Evolutionary conservation across 495 filamentous ascomycete species (phyloP), one percentile per base, ranked within the genome.

Genomic region (Talaromyces proteolyticus): DNA sequence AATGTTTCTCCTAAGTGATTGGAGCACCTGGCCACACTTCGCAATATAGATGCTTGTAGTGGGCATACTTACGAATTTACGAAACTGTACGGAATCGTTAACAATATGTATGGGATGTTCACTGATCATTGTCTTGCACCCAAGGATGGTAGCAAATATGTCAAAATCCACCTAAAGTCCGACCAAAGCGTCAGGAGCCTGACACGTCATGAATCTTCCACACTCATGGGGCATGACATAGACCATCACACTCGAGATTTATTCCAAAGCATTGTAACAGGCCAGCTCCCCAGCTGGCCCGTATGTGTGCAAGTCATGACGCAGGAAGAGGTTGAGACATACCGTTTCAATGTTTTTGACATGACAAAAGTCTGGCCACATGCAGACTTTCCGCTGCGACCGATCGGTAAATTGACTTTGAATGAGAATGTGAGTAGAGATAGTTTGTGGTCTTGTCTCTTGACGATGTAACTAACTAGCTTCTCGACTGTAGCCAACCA

Each of bases 281-380:
- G 82, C 52, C 74, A 86, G n/a, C 77, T 70, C 61, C 82, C 84
- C 11, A 79, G 78, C 38, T 92, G 84, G 84, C 85, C 83, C 38
- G 79, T 81, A 61, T 82, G 85, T 55, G 77, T 86, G 1, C 88
- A 92, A 59, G 73, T 82, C 29, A 75, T 92, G 49, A 75, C 75
- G 22, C 84, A 84, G 22, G 79, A 85, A 53, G 72, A 89, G 55
- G 86, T 85, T 21, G 76, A 87, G 60, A 80, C 81, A 53, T 85
- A 87, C 66, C 75, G 78, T 52, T 88, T 79, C 73, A 84, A 84
- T 63, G 70, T 88, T 56, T 87, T 93, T 52, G 88, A 93, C 64
- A 64, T 89, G 57, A 91, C 88, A 50, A 81, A 87, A 63, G 69
- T 82, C 53, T 89, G 86, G 80, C 83, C 86, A 1, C 81, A 88